Evolutionary conservation across 192 early-diverging fungal genomes (phyloP).

Genomic region (Coemansia sp.): DNA sequence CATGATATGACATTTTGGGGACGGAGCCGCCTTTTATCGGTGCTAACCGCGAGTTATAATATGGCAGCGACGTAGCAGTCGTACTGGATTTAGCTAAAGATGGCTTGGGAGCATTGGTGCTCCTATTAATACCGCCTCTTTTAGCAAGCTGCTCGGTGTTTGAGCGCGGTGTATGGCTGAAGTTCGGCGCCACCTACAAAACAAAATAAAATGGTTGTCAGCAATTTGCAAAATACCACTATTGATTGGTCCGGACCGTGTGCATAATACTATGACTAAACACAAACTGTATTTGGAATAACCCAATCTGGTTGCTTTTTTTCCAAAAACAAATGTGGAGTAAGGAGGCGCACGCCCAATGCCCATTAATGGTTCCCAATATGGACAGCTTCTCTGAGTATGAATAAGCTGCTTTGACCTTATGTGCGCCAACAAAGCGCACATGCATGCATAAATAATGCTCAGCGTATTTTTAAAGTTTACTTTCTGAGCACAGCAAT

Average conservation of each 20-base stretch:
- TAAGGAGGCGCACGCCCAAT: slow-evolving; percentile 7
- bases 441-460: slow-evolving; percentile 5
- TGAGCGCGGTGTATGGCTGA: slow-evolving; percentile 2
- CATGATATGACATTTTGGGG: slow-evolving; percentile 21
- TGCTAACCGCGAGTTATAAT: slow-evolving; percentile 38
- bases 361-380: slow-evolving; percentile 3
- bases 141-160: slow-evolving; percentile 2
- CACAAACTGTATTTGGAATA: too few species aligned
- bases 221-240: neutral
- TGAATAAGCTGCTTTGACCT: slow-evolving; percentile 1
- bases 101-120: slow-evolving; percentile 3
- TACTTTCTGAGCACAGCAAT: too few species aligned
- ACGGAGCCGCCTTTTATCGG: slow-evolving; percentile 23
- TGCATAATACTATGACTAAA: neutral
- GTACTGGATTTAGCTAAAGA: neutral
- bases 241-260: neutral
- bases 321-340: neutral
- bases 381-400: neutral
- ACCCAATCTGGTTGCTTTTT: too few species aligned
- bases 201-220: neutral
- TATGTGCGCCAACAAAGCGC: slow-evolving; percentile 4
- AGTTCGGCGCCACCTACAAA: slow-evolving; percentile 30
- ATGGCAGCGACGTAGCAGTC: slow-evolving; percentile 8
- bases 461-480: neutral
- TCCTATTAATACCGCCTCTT: neutral